Conservation (phyloP, 257 asterid species). For the Nicotiana tabacum region DNA sequence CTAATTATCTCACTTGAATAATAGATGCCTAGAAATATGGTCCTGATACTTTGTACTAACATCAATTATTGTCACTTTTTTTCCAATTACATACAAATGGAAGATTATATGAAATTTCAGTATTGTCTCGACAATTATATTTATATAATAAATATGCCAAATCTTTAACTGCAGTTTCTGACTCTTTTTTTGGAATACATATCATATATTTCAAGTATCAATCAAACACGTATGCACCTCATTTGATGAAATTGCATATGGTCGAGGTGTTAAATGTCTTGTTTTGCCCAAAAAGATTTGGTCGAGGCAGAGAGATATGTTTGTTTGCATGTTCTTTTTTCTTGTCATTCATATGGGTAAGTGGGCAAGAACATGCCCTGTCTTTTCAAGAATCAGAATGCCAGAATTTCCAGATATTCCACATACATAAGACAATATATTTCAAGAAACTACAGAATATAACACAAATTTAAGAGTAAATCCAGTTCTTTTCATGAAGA, state of each 20-base stretch:
- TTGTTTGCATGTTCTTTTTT: background rate
- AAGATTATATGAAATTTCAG: background rate
- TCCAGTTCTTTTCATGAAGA: background rate
- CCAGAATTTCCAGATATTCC: background rate
- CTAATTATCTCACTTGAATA: background rate
- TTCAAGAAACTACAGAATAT: background rate
- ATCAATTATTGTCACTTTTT: background rate
- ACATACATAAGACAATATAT: background rate
- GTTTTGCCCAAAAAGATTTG: background rate
- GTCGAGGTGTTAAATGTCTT: background rate
- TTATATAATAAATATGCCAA: background rate
- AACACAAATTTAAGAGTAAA: background rate
- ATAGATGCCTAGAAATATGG: background rate
- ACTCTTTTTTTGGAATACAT: background rate
- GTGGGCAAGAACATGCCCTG: background rate
- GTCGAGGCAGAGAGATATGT: background rate
- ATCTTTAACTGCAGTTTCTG: background rate
- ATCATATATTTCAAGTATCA: background rate
- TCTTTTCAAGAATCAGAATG: background rate
- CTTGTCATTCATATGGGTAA: background rate
- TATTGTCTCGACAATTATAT: background rate
- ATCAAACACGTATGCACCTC: background rate
- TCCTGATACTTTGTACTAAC: background rate
- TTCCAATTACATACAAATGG: background rate
- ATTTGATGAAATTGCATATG: background rate